Percentiles rank a stretch among this genome's conserved stretches.
phyloP scores from a whole-genome alignment of 208 protist genomes.

The Trypanosoma avium region DNA sequence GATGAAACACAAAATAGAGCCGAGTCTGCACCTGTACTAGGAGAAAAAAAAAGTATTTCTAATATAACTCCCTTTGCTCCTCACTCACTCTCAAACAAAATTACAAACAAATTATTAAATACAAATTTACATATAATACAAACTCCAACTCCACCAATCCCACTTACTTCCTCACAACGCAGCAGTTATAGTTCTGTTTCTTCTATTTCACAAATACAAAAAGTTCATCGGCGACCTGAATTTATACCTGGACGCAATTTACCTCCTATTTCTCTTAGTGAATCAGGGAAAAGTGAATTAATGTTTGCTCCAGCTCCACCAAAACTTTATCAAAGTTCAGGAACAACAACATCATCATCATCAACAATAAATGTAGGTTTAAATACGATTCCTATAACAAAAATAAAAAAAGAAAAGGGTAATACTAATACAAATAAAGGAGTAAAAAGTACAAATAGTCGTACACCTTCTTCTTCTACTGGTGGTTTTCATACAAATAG shows the following conservation, averaged over 20 bases:
- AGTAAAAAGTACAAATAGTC: neutral
- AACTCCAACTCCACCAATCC: neutral
- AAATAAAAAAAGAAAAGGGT: neutral
- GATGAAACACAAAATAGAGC: neutral
- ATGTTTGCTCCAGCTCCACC: neutral
- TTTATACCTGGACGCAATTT: conserved; percentile 18
- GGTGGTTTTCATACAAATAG: neutral
- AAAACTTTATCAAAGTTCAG: neutral
- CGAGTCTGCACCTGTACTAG: neutral
- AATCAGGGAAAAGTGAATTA: neutral
- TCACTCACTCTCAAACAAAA: neutral
- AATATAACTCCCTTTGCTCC: neutral
- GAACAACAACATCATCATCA: neutral
- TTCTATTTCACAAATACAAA: conserved; percentile 2
- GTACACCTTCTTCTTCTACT: neutral
- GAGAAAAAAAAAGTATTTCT: neutral
- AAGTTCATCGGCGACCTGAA: conserved; percentile 7
- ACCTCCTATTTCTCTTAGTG: conserved; percentile 4
- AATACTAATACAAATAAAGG: neutral
- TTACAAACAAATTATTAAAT: too few relatives aligned
- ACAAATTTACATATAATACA: too few relatives aligned
- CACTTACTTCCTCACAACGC: neutral
- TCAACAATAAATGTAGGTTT: neutral
- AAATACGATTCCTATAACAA: neutral
- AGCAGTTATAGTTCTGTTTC: conserved; percentile 8